phyloP scores from a whole-genome alignment of 1,139 yeast genomes.

The Magnusiomyces clavatus region DNA sequence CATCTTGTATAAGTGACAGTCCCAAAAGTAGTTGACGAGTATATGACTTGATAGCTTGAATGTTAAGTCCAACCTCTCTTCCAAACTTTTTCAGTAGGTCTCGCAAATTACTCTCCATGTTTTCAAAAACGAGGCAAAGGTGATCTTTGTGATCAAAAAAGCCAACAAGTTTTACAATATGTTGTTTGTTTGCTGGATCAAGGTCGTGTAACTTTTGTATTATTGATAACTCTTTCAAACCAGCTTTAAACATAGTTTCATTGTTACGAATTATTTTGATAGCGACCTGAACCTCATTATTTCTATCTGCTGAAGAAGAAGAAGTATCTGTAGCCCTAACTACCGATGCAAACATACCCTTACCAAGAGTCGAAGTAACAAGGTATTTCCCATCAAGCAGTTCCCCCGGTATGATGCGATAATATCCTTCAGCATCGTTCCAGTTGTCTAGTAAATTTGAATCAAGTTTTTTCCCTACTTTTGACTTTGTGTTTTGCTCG shows the following conservation, averaged over 20 bases:
- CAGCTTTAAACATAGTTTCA: conserved; percentile 45
- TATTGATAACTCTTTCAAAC: conserved; percentile 71
- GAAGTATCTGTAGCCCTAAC: conserved; percentile 25
- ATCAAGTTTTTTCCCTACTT: conserved; percentile 20
- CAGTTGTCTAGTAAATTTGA: conserved; percentile 29
- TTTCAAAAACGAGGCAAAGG: conserved; percentile 79
- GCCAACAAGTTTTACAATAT: conserved; percentile 65
- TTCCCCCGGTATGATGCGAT: conserved; percentile 62
- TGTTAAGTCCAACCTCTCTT: conserved; percentile 54
- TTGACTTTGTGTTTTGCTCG: background rate
- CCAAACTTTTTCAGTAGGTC: conserved; percentile 77
- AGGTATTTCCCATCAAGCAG: conserved; percentile 55
- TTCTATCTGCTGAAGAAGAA: conserved; percentile 25
- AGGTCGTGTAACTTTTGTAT: conserved; percentile 55
- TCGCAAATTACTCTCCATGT: conserved; percentile 66
- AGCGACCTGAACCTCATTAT: conserved; percentile 45
- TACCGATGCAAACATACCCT: conserved; percentile 49
- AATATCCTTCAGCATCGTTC: conserved; percentile 77
- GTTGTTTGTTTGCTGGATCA: conserved; percentile 55
- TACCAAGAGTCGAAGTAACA: conserved; percentile 88
- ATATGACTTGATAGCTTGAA: conserved; percentile 72
- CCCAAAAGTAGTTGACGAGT: conserved; percentile 73
- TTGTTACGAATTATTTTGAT: conserved; percentile 59
- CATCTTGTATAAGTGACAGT: conserved; percentile 68
- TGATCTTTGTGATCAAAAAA: conserved; percentile 82